A percentile compares a stretch with the other conserved stretches of the same genome.
Evolutionary conservation across 2,329 filamentous ascomycete genomes (phyloP).

Genomic region (Leptographium flavum): DNA sequence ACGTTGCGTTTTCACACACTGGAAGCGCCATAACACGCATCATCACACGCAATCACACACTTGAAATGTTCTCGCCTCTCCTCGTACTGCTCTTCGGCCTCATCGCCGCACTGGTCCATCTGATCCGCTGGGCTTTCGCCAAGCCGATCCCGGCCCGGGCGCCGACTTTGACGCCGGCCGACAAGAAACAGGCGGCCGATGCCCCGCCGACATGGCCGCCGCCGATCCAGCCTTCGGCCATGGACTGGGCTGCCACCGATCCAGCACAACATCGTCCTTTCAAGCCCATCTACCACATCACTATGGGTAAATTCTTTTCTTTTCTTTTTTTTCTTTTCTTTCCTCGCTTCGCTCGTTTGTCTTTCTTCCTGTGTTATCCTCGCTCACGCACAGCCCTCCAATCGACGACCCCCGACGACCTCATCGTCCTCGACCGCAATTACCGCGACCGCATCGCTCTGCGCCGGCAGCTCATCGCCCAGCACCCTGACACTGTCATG

Average conservation of each 20-base stretch:
- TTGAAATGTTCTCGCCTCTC: no score
- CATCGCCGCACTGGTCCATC: background rate
- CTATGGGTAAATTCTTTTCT: constrained; percentile 32
- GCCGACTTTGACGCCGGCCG: no score
- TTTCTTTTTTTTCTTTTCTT: no score
- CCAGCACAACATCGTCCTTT: constrained; percentile 30
- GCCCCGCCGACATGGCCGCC: background rate
- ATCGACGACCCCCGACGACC: constrained; percentile 28
- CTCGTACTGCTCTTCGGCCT: background rate
- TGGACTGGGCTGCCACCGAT: constrained; percentile 25
- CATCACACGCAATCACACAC: no score
- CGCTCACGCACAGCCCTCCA: no score
- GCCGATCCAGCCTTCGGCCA: constrained; percentile 13
- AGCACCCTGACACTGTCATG: constrained; percentile 25
- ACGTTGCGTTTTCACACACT: no score
- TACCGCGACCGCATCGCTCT: constrained; percentile 30
- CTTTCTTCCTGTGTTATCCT: no score
- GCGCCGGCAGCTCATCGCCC: constrained; percentile 23
- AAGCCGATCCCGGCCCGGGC: background rate
- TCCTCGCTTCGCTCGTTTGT: background rate
- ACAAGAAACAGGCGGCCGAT: background rate
- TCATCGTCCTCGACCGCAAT: constrained; percentile 37
- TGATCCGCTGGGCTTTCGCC: background rate
- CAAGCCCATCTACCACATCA: constrained; percentile 38
- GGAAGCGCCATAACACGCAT: no score